A percentile compares a stretch with the other conserved stretches of the same genome.
These are phyloP conservation scores for Hyphopichia homilentoma DNA, from an alignment of 805 yeast genomes.

Conservation along the genomic window DNA sequence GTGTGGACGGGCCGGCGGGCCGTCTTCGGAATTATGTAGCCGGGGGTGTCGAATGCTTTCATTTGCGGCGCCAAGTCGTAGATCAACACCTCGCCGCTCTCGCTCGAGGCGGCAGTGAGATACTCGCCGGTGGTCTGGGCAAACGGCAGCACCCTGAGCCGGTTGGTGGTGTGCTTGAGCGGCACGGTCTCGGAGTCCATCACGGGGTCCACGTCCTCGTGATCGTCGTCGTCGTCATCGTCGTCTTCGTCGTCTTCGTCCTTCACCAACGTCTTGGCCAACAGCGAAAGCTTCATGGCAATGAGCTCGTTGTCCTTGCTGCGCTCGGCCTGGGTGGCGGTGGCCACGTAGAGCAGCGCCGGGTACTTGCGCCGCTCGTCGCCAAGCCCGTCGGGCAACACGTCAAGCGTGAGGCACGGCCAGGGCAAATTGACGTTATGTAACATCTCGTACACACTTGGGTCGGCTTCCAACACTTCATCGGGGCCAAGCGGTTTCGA, in stretches of 20 bases:
- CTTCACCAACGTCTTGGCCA: constrained; percentile 81
- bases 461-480: constrained; percentile 95
- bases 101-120: constrained; percentile 83
- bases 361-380: constrained; percentile 87
- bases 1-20: constrained; percentile 81
- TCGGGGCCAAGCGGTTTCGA: constrained; percentile 91
- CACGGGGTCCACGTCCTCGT: constrained; percentile 70
- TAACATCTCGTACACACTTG: constrained; percentile 92
- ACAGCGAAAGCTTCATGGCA: constrained; percentile 75
- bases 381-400: constrained; percentile 84
- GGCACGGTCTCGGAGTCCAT: constrained; percentile 82
- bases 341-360: constrained; percentile 76
- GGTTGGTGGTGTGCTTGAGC: constrained; percentile 78
- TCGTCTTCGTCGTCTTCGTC: constrained; percentile 77
- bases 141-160: constrained; percentile 81
- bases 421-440: constrained; percentile 92
- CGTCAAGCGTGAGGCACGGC: constrained; percentile 93
- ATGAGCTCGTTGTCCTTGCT: constrained; percentile 86
- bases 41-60: constrained; percentile 86
- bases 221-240: constrained; percentile 70
- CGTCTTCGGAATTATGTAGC: constrained; percentile 71
- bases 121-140: constrained; percentile 72
- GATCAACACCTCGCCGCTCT: constrained; percentile 83
- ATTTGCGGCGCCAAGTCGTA: constrained; percentile 78
- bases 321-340: constrained; percentile 91